These are phyloP conservation scores for Crotalaria pallida DNA, from an alignment of 306 rosid genomes.

Conservation along the genomic window DNA sequence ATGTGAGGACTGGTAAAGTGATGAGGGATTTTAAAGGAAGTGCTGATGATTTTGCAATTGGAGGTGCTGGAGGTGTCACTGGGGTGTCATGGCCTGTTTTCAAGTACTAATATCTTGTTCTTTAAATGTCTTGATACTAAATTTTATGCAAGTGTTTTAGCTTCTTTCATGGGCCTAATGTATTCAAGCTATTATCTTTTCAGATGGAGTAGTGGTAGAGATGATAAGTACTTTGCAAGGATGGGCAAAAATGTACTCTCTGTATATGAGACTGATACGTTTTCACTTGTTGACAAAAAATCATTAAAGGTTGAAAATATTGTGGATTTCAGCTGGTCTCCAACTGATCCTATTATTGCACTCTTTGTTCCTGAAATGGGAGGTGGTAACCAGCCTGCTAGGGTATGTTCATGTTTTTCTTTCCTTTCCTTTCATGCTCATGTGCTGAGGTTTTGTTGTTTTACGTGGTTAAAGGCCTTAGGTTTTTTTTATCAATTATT, in stretches of 20 bases:
- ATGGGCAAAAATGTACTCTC: constrained; percentile 75
- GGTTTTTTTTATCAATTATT: neutral
- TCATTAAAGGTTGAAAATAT: constrained; percentile 84
- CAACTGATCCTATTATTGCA: constrained; percentile 82
- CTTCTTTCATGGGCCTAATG: neutral
- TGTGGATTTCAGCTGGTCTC: constrained; percentile 92
- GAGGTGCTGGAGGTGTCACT: constrained; percentile 71
- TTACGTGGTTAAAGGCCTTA: neutral
- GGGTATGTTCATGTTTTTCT: constrained; percentile 40
- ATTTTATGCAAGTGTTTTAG: neutral
- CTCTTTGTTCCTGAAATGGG: constrained; percentile 90
- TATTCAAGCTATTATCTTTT: constrained; percentile 6
- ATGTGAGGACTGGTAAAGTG: constrained; percentile 83
- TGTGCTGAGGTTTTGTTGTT: neutral
- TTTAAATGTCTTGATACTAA: neutral
- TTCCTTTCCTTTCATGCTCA: neutral
- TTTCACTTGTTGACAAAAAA: constrained; percentile 83
- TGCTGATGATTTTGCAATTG: constrained; percentile 78
- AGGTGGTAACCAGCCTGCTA: constrained; percentile 95
- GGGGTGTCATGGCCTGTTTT: constrained; percentile 94
- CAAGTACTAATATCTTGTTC: constrained; percentile 34
- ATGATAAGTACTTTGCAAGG: constrained; percentile 86
- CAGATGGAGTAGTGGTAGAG: constrained; percentile 89
- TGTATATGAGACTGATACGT: constrained; percentile 80
- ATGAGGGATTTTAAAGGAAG: constrained; percentile 93